These are phyloP conservation scores for Ophiostoma triangulosporum DNA, from an alignment of 2,329 filamentous ascomycete genomes.

Conservation along the genomic window DNA sequence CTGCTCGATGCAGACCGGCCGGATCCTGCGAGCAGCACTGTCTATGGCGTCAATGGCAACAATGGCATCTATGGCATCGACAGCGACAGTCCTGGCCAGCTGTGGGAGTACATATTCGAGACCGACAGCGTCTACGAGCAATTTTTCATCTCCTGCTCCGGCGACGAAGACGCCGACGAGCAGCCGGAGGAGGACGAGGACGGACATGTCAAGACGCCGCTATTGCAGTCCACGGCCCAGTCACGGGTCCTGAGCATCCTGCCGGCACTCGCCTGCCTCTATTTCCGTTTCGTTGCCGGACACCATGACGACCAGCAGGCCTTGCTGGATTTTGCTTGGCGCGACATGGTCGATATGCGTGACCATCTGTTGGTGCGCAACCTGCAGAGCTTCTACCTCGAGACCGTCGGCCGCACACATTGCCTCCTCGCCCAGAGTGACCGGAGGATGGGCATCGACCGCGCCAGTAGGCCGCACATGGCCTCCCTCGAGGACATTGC, in stretches of 20 bases:
- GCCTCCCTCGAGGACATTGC: background rate
- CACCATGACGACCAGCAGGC: slow-evolving; percentile 14
- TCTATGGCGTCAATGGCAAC: too few species aligned
- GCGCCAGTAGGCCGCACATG: background rate
- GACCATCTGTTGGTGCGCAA: slow-evolving; percentile 38
- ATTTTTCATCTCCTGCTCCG: background rate
- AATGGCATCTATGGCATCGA: too few species aligned
- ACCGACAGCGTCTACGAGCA: background rate
- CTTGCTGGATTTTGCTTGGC: slow-evolving; percentile 36
- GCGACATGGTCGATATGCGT: slow-evolving; percentile 35
- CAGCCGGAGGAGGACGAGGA: background rate
- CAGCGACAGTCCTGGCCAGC: background rate
- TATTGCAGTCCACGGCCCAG: slow-evolving; percentile 27
- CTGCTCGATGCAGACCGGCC: slow-evolving; percentile 43
- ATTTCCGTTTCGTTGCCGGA: slow-evolving; percentile 25
- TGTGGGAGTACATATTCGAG: background rate
- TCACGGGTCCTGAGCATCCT: slow-evolving; percentile 38
- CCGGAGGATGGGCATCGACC: background rate
- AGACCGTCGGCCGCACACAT: background rate
- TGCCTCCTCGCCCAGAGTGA: background rate
- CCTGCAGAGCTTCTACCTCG: slow-evolving; percentile 16
- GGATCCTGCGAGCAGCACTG: slow-evolving; percentile 12
- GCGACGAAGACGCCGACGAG: background rate
- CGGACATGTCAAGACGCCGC: background rate
- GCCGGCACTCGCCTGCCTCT: slow-evolving; percentile 34